Percentiles rank a stretch among this genome's conserved stretches.
These are phyloP conservation scores for Dictyostelium citrinum DNA, from an alignment of 78 protist species.

Conservation along the genomic window DNA sequence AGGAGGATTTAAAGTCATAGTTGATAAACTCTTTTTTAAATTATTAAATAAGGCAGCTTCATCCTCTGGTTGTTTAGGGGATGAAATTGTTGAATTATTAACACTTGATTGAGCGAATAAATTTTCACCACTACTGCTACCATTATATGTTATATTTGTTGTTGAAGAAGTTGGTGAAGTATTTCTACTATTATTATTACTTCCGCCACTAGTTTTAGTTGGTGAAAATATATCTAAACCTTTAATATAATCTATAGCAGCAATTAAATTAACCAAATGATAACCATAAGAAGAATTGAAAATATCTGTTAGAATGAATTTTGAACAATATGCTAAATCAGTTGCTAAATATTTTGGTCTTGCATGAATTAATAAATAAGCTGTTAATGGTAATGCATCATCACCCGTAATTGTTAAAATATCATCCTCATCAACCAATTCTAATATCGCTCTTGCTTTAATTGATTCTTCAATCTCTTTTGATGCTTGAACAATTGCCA, in stretches of 20 bases:
- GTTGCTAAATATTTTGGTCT: slow-evolving; percentile 37
- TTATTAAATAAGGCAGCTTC: neutral
- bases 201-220: neutral
- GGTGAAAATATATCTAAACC: neutral
- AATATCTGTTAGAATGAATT: slow-evolving; percentile 40
- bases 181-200: neutral
- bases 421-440: neutral
- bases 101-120: neutral
- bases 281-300: slow-evolving; percentile 18
- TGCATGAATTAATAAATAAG: slow-evolving; percentile 47
- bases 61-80: neutral
- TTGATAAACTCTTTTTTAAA: neutral
- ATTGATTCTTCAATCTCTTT: slow-evolving; percentile 59
- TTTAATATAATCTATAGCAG: slow-evolving; percentile 41
- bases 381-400: slow-evolving; percentile 48
- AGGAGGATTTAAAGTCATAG: neutral
- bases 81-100: neutral
- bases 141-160: neutral
- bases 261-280: slow-evolving; percentile 60
- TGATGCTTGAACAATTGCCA: slow-evolving; percentile 32
- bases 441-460: slow-evolving; percentile 17
- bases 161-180: slow-evolving; percentile 10
- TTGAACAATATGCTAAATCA: slow-evolving; percentile 35
- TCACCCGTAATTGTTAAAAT: slow-evolving; percentile 49
- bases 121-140: neutral